Evolutionary conservation across 2,329 filamentous ascomycete genomes (phyloP).

Genomic region (Aspergillus caelatus): DNA sequence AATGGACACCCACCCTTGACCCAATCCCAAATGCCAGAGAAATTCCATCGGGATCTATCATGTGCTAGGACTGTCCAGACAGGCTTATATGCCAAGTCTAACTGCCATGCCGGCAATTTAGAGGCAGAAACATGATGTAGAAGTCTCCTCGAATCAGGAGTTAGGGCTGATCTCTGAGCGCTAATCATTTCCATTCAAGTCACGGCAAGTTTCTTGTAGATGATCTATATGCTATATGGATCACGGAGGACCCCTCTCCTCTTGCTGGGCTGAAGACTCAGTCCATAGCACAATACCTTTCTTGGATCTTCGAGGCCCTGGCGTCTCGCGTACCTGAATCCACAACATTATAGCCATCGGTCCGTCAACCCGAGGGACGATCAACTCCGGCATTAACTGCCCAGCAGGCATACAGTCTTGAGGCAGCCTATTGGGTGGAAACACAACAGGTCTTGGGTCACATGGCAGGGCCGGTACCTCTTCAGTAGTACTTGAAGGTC

Average conservation of each 20-base stretch:
- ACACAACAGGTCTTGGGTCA: not conserved
- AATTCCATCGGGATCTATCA: not conserved
- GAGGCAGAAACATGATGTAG: slow-evolving; percentile 1
- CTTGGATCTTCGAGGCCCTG: slow-evolving; percentile 8
- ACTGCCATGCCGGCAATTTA: slow-evolving; percentile 4
- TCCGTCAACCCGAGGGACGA: slow-evolving; percentile 23
- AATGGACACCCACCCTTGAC: not conserved
- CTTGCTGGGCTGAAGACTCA: slow-evolving; percentile 6
- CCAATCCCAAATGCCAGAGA: not conserved
- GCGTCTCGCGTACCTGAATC: not conserved
- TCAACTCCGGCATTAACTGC: slow-evolving; percentile 3
- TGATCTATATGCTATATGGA: slow-evolving; percentile 13
- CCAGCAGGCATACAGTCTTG: slow-evolving; percentile 11
- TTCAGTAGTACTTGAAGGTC: not conserved
- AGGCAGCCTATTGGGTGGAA: not conserved
- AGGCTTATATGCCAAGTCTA: not conserved
- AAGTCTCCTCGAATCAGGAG: slow-evolving; percentile 22
- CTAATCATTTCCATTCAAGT: slow-evolving; percentile 32
- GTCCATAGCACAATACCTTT: slow-evolving; percentile 11
- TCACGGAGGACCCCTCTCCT: slow-evolving; percentile 4
- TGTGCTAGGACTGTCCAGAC: not conserved
- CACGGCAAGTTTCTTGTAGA: slow-evolving; percentile 22
- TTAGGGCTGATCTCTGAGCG: slow-evolving; percentile 5
- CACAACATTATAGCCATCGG: slow-evolving; percentile 16
- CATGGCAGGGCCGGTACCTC: not conserved